Conservation (phyloP, 306 rosid genomes). For the Urtica urens region DNA sequence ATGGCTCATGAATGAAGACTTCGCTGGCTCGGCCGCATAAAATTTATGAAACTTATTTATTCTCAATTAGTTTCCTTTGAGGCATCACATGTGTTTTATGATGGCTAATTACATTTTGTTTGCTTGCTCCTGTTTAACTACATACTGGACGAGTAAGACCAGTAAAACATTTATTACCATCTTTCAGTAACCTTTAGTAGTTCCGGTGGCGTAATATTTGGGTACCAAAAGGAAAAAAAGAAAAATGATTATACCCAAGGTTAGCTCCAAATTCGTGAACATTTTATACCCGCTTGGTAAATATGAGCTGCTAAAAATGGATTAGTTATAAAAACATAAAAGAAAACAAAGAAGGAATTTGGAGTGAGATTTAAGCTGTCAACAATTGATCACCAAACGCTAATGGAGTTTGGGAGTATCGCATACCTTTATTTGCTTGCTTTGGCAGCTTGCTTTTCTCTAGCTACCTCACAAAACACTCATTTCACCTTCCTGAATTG, state of each 20-base stretch:
- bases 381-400: constrained; percentile 41
- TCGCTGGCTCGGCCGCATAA: too few relatives aligned
- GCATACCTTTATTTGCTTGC: constrained; percentile 51
- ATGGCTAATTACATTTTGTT: too few relatives aligned
- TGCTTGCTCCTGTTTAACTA: too few relatives aligned
- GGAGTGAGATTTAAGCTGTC: constrained; percentile 60
- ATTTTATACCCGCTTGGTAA: background rate
- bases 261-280: background rate
- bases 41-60: too few relatives aligned
- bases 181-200: background rate
- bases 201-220: background rate
- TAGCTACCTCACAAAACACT: constrained; percentile 25
- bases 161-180: too few relatives aligned
- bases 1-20: too few relatives aligned
- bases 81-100: too few relatives aligned
- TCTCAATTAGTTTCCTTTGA: too few relatives aligned
- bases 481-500: constrained; percentile 57
- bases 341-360: background rate
- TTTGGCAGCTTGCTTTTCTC: constrained; percentile 29
- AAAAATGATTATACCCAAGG: background rate
- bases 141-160: too few relatives aligned
- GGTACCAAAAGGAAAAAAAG: background rate
- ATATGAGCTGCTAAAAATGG: constrained; percentile 3
- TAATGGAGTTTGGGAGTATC: constrained; percentile 40
- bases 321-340: background rate